phyloP scores from a whole-genome alignment of 495 filamentous ascomycete species.

The Trichoderma erinaceum region DNA sequence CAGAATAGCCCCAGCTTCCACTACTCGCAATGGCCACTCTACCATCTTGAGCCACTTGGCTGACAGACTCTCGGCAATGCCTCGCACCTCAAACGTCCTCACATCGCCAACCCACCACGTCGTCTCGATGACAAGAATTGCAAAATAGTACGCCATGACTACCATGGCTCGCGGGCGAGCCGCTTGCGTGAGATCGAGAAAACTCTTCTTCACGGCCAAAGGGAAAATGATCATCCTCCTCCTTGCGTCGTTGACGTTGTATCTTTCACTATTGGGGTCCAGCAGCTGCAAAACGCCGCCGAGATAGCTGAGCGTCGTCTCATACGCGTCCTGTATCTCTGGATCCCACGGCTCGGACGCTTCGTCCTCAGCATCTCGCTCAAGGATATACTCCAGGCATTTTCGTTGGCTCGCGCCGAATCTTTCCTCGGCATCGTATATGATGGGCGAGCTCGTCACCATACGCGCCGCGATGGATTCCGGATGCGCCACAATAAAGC shows the following conservation, averaged over 20 bases:
- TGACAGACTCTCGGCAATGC: background rate
- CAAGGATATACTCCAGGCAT: background rate
- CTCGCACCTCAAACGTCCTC: background rate
- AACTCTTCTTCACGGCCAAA: conserved; percentile 6
- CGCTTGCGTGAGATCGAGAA: background rate
- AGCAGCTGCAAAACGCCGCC: background rate
- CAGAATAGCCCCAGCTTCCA: background rate
- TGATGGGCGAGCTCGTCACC: background rate
- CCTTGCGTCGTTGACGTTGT: background rate
- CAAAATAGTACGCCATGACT: background rate
- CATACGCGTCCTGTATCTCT: conserved; percentile 4
- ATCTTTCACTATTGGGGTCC: background rate
- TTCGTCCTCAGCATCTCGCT: background rate
- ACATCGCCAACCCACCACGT: conserved; percentile 10
- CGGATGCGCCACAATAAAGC: background rate
- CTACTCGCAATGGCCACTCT: conserved; percentile 3
- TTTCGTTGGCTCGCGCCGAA: background rate
- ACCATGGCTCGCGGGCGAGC: conserved; percentile 3
- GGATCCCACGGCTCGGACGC: background rate
- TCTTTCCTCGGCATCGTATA: background rate
- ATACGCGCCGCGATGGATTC: background rate
- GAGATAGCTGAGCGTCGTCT: conserved; percentile 3
- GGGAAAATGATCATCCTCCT: background rate
- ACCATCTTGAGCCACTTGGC: conserved; percentile 6
- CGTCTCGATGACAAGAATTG: conserved; percentile 1